Evolutionary conservation across 176 grass and related monocot species (phyloP).

Genomic region (Eragrostis nindensis): DNA sequence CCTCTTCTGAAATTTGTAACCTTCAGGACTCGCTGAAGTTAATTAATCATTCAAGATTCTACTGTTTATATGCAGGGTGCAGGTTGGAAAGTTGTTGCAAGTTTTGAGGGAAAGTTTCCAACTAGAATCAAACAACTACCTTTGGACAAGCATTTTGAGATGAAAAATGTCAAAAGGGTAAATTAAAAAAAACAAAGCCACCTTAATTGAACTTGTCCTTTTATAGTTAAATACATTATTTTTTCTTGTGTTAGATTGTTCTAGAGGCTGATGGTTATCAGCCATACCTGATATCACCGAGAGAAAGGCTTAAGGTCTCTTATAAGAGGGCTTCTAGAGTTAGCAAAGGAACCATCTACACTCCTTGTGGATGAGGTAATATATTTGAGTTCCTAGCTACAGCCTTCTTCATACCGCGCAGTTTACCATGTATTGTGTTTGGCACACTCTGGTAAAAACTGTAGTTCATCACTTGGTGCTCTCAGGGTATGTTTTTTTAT

Average conservation of each 20-base stretch:
- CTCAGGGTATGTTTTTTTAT: constrained; percentile 1
- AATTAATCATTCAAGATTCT: background rate
- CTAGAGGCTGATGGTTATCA: constrained; percentile 94
- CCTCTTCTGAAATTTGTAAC: background rate
- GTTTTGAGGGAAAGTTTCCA: constrained; percentile 93
- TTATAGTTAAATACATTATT: constrained; percentile 10
- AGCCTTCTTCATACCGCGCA: background rate
- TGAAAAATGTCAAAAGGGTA: constrained; percentile 97
- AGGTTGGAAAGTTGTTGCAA: constrained; percentile 92
- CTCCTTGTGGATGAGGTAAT: constrained; percentile 89
- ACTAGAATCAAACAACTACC: constrained; percentile 88
- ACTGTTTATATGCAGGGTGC: constrained; percentile 55
- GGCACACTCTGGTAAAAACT: background rate
- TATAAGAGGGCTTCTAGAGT: constrained; percentile 87
- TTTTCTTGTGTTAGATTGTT: constrained; percentile 68
- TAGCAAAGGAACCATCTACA: constrained; percentile 89
- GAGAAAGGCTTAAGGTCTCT: constrained; percentile 91
- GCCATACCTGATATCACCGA: constrained; percentile 89
- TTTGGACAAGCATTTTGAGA: constrained; percentile 84
- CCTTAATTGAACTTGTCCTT: constrained; percentile 14
- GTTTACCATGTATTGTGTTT: background rate
- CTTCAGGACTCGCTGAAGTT: background rate
- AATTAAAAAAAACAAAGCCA: constrained; percentile 41
- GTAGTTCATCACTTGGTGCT: background rate
- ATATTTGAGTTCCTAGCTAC: background rate